A percentile compares a stretch with the other conserved stretches of the same genome.
Evolutionary conservation across 345 rosid genomes (phyloP).

Genomic region (Pugionium cornutum): DNA sequence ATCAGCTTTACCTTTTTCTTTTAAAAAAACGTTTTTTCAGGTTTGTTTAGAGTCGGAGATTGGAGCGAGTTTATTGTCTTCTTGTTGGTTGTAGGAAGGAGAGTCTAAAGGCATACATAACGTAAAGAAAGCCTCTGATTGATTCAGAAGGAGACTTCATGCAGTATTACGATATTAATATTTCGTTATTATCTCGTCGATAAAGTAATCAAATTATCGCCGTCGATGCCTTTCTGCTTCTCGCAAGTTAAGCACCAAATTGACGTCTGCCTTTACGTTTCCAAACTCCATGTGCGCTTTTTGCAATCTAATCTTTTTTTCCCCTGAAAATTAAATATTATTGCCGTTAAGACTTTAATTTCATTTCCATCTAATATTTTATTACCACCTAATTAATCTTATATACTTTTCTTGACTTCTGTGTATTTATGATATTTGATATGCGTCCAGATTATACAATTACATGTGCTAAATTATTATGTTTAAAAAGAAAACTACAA

Average conservation of each 20-base stretch:
- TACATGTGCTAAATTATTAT: too few species aligned
- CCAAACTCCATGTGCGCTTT: constrained; percentile 45
- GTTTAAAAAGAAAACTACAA: too few species aligned
- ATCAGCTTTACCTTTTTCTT: constrained; percentile 38
- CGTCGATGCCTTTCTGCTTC: constrained; percentile 43
- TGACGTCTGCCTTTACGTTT: constrained; percentile 44
- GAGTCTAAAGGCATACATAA: constrained; percentile 38
- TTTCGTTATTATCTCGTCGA: constrained; percentile 5
- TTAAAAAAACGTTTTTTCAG: constrained; percentile 23
- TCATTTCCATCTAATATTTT: constrained; percentile 23
- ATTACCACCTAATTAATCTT: constrained; percentile 17
- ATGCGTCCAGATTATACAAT: too few species aligned
- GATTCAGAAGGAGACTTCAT: constrained; percentile 16
- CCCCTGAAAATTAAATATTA: constrained; percentile 3
- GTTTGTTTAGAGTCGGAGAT: constrained; percentile 31
- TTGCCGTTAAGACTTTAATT: constrained; percentile 41
- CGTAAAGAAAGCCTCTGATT: constrained; percentile 30
- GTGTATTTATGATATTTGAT: not conserved
- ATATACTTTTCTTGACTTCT: not conserved
- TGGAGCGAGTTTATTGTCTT: constrained; percentile 30
- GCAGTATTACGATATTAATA: constrained; percentile 11
- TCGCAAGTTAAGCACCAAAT: constrained; percentile 43
- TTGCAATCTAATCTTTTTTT: not conserved
- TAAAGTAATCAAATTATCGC: constrained; percentile 8
- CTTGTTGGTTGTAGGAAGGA: constrained; percentile 16